phyloP scores from a whole-genome alignment of 164 flowering plant species.

The Hamamelis virginiana region DNA sequence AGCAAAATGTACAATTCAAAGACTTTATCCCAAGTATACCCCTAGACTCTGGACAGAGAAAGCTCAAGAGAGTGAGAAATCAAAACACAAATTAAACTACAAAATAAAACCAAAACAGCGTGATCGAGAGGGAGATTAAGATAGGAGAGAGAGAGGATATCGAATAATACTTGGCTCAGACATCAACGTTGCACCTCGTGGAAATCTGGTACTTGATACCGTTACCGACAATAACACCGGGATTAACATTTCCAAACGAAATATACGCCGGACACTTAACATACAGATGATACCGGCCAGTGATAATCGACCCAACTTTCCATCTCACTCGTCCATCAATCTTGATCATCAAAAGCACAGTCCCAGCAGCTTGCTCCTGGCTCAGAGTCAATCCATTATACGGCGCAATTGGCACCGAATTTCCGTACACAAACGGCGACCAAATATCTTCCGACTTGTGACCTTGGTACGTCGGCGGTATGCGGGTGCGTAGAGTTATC shows the following conservation, averaged over 20 bases:
- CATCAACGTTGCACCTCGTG: conserved; percentile 43
- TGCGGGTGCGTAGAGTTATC: conserved; percentile 50
- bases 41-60: background rate
- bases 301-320: conserved; percentile 58
- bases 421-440: conserved; percentile 67
- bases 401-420: conserved; percentile 66
- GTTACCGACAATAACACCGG: conserved; percentile 38
- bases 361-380: conserved; percentile 44
- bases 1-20: conserved; percentile 33
- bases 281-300: conserved; percentile 60
- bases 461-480: conserved; percentile 65
- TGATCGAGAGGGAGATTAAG: background rate
- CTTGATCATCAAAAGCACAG: conserved; percentile 37
- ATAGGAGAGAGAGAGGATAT: no score
- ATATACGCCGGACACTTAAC: conserved; percentile 58
- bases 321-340: conserved; percentile 63
- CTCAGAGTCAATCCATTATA: conserved; percentile 37
- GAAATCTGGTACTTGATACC: conserved; percentile 53
- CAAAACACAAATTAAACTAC: background rate
- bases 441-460: conserved; percentile 61
- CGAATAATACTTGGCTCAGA: conserved; percentile 21
- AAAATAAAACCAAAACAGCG: conserved; percentile 2
- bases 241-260: conserved; percentile 31
- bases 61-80: background rate
- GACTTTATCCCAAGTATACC: conserved; percentile 7